Evolutionary conservation across 441 rosid species (phyloP).

Genomic region (Corymbia calophylla): DNA sequence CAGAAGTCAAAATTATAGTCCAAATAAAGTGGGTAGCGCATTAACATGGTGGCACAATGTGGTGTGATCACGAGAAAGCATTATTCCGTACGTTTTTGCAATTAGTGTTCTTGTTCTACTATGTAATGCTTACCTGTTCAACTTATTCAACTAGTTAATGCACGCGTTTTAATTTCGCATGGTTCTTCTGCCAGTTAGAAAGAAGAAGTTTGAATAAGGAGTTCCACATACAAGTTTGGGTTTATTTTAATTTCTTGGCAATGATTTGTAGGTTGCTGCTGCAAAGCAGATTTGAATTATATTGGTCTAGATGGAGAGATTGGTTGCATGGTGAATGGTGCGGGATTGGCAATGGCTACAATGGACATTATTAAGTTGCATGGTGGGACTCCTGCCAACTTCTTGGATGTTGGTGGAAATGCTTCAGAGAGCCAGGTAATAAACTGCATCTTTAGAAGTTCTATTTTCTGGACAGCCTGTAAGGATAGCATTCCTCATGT

Average conservation of each 20-base stretch:
- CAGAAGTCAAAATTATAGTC: neutral
- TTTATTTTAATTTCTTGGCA: neutral
- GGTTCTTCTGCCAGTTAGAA: neutral
- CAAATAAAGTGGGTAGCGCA: neutral
- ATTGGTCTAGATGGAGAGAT: conserved; percentile 98
- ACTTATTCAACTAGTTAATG: neutral
- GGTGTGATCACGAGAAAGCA: neutral
- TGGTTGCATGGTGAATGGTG: conserved; percentile 99
- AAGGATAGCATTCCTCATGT: neutral
- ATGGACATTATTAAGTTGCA: conserved; percentile 97
- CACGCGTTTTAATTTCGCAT: neutral
- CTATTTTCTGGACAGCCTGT: neutral
- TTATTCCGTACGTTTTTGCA: neutral
- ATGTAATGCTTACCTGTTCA: neutral
- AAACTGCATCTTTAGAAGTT: neutral
- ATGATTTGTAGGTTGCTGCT: conserved; percentile 63
- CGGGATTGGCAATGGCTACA: conserved; percentile 98
- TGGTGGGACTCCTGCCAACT: conserved; percentile 99
- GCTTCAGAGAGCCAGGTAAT: conserved; percentile 95
- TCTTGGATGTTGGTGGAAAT: conserved; percentile 96
- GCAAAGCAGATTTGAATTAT: conserved; percentile 93
- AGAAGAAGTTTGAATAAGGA: neutral
- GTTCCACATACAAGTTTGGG: no score
- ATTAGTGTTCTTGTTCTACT: neutral
- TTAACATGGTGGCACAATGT: neutral